phyloP scores from a whole-genome alignment of 2,329 filamentous ascomycete species.

The Tolypocladium nubicola region DNA sequence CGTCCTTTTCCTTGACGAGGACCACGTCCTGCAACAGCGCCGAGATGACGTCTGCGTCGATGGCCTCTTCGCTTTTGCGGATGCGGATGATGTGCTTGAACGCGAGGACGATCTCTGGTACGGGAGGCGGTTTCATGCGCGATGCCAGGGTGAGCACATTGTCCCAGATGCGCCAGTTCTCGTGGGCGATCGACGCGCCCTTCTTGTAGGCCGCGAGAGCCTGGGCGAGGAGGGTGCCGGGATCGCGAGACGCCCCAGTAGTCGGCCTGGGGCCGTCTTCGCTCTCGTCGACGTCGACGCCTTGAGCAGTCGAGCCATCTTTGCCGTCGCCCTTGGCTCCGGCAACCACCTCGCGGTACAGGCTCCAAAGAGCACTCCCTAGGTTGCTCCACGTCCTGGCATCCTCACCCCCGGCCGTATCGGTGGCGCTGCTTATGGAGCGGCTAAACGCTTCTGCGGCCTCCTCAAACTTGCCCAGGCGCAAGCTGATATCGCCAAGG shows the following conservation, averaged over 20 bases:
- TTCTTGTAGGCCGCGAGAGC: constrained; percentile 79
- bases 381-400: constrained; percentile 94
- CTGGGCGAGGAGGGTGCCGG: constrained; percentile 56
- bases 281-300: constrained; percentile 18
- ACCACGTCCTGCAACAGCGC: constrained; percentile 64
- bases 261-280: constrained; percentile 10
- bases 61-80: constrained; percentile 63
- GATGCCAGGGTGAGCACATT: constrained; percentile 85
- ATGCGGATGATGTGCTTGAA: constrained; percentile 68
- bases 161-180: constrained; percentile 92
- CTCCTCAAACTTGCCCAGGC: constrained; percentile 64
- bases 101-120: constrained; percentile 65
- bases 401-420: constrained; percentile 67
- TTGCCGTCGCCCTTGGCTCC: constrained; percentile 19
- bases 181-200: constrained; percentile 71
- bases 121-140: constrained; percentile 63
- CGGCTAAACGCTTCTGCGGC: constrained; percentile 77
- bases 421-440: constrained; percentile 55
- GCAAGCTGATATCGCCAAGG: constrained; percentile 77
- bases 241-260: constrained; percentile 28
- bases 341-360: constrained; percentile 45
- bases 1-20: constrained; percentile 26
- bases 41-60: constrained; percentile 65
- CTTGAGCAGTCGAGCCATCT: constrained; percentile 5
- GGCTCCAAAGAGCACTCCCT: constrained; percentile 67